phyloP scores from a whole-genome alignment of 768 basidiomycete species.

The Cystobasidium ongulense region DNA sequence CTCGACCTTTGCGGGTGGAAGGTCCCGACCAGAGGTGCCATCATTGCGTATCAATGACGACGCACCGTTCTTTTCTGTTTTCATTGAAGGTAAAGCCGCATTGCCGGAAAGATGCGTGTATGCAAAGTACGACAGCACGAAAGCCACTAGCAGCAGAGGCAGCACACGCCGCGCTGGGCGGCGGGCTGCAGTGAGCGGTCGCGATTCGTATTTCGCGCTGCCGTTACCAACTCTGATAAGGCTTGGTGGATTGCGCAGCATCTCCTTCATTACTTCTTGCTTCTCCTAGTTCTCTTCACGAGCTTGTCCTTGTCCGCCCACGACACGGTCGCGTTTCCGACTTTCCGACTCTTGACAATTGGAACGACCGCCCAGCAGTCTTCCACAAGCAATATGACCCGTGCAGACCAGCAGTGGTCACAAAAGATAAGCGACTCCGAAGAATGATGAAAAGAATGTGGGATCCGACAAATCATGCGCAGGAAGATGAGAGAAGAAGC shows the following conservation, averaged over 20 bases:
- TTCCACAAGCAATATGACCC: background rate
- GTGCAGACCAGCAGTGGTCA: background rate
- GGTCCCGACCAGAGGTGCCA: background rate
- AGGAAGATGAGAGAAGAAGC: background rate
- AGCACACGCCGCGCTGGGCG: background rate
- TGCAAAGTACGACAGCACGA: constrained; percentile 1
- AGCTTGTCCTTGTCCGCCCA: background rate
- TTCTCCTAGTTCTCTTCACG: background rate
- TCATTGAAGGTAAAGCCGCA: background rate
- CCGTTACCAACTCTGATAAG: background rate
- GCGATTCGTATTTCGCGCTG: background rate
- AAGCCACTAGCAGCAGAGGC: background rate
- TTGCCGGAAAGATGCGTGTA: background rate
- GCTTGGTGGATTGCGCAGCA: constrained; percentile 5
- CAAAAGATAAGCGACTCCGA: background rate
- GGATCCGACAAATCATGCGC: background rate
- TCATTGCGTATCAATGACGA: background rate
- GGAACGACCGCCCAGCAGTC: background rate
- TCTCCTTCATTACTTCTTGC: background rate
- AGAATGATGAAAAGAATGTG: background rate
- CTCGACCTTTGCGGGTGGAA: background rate
- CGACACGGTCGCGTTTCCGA: too few species aligned
- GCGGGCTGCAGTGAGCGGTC: background rate
- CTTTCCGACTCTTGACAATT: too few species aligned
- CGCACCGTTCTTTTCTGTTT: background rate